These are phyloP conservation scores for Butyriboletus loyo DNA, from an alignment of 768 basidiomycete species.

Conservation along the genomic window DNA sequence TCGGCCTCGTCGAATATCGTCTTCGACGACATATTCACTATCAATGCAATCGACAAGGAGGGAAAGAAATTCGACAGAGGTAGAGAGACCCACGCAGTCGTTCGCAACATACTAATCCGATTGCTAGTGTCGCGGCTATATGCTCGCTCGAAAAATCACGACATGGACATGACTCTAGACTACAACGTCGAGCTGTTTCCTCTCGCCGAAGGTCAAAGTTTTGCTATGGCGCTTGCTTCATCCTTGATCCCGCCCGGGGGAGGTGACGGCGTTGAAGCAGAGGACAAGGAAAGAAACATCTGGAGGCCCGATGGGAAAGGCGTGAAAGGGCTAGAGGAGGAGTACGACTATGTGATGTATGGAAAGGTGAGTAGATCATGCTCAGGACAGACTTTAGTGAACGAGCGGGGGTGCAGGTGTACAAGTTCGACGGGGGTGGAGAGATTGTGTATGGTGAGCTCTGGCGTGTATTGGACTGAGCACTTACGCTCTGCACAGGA, in stretches of 20 bases:
- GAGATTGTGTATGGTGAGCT: conserved; percentile 68
- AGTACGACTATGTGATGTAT: conserved; percentile 99
- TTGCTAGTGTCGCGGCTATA: conserved; percentile 82
- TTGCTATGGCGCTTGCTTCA: conserved; percentile 84
- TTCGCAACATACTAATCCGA: conserved; percentile 4
- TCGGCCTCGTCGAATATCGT: conserved; percentile 69
- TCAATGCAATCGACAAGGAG: conserved; percentile 81
- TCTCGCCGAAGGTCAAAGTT: conserved; percentile 59
- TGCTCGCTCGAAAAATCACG: conserved; percentile 85
- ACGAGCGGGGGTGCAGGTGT: conserved; percentile 56
- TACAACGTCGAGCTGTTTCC: conserved; percentile 92
- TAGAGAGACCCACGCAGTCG: conserved; percentile 27
- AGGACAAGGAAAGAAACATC: conserved; percentile 73
- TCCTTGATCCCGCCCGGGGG: conserved; percentile 60
- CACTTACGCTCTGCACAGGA: conserved; percentile 45
- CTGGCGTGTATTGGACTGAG: neutral
- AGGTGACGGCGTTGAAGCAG: conserved; percentile 51
- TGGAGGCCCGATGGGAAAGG: conserved; percentile 88
- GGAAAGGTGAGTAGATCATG: conserved; percentile 65
- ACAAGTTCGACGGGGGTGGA: conserved; percentile 89
- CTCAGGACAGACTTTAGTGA: neutral
- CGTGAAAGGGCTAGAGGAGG: conserved; percentile 79
- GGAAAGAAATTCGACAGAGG: conserved; percentile 99
- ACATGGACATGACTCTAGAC: conserved; percentile 92
- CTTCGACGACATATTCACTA: conserved; percentile 92